Percentiles rank a stretch among this genome's conserved stretches.
Evolutionary conservation across 805 yeast genomes (phyloP).

Genomic region (Cyberlindnera bimundalis): DNA sequence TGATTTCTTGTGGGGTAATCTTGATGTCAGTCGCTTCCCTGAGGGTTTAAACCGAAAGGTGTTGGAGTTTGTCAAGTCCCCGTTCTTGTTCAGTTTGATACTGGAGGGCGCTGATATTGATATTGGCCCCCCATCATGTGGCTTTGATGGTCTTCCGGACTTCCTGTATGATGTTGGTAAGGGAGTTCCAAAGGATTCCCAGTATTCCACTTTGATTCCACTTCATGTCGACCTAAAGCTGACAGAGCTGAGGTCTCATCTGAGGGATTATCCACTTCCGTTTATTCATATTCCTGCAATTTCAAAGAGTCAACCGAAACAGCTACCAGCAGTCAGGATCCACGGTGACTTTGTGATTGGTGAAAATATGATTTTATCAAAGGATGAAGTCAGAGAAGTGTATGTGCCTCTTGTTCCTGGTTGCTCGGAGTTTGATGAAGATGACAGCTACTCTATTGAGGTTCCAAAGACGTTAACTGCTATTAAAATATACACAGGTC

Average conservation of each 20-base stretch:
- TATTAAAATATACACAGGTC: conserved; percentile 64
- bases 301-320: conserved; percentile 27
- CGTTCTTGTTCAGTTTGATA: conserved; percentile 51
- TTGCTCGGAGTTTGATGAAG: conserved; percentile 34
- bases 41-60: conserved; percentile 42
- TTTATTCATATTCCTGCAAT: conserved; percentile 65
- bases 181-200: conserved; percentile 71
- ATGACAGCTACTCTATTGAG: conserved; percentile 48
- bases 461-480: conserved; percentile 77
- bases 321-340: conserved; percentile 34
- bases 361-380: conserved; percentile 54
- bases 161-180: conserved; percentile 74
- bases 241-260: conserved; percentile 61
- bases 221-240: conserved; percentile 51
- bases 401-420: conserved; percentile 60
- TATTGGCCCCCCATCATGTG: conserved; percentile 49
- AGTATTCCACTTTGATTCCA: conserved; percentile 69
- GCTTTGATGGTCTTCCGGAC: conserved; percentile 49
- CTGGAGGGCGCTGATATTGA: conserved; percentile 47
- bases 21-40: conserved; percentile 35
- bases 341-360: conserved; percentile 66
- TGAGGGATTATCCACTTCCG: conserved; percentile 87
- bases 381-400: conserved; percentile 54
- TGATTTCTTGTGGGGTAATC: conserved; percentile 40
- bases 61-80: conserved; percentile 42